Conservation (phyloP, 805 yeast genomes). For the Isabelozyma heimii region DNA sequence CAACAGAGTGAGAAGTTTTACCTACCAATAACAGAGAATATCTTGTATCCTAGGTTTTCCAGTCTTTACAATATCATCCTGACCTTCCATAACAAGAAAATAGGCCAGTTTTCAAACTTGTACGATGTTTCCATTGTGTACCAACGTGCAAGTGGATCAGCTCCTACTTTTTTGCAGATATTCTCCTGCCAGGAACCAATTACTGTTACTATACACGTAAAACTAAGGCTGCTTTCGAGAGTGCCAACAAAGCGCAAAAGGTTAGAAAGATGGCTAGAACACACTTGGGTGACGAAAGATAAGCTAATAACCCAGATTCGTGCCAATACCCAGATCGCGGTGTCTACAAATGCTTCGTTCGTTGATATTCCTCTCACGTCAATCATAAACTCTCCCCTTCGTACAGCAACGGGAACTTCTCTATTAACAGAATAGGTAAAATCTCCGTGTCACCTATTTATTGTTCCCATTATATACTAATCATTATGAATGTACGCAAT, state of each 20-base stretch:
- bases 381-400: not conserved
- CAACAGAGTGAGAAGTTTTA: constrained; percentile 54
- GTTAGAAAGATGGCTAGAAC: constrained; percentile 75
- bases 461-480: constrained; percentile 4
- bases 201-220: constrained; percentile 46
- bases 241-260: constrained; percentile 53
- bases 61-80: constrained; percentile 51
- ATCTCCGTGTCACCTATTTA: too few relatives aligned
- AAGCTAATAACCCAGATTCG: constrained; percentile 23
- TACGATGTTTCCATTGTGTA: constrained; percentile 59
- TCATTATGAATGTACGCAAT: constrained; percentile 37
- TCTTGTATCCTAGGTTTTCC: constrained; percentile 77
- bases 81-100: constrained; percentile 30
- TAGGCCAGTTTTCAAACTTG: constrained; percentile 40
- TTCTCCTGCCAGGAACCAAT: constrained; percentile 28
- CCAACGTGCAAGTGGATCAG: constrained; percentile 2
- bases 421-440: not conserved
- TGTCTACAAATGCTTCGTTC: not conserved
- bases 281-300: constrained; percentile 72
- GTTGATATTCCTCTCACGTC: not conserved
- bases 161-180: constrained; percentile 30
- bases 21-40: constrained; percentile 56
- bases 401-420: not conserved
- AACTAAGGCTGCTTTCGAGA: constrained; percentile 42
- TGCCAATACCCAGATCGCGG: not conserved